Base-by-base conservation (phyloP, 202 grass and related monocot genomes). In the Tripidium arundinaceum region DNA sequence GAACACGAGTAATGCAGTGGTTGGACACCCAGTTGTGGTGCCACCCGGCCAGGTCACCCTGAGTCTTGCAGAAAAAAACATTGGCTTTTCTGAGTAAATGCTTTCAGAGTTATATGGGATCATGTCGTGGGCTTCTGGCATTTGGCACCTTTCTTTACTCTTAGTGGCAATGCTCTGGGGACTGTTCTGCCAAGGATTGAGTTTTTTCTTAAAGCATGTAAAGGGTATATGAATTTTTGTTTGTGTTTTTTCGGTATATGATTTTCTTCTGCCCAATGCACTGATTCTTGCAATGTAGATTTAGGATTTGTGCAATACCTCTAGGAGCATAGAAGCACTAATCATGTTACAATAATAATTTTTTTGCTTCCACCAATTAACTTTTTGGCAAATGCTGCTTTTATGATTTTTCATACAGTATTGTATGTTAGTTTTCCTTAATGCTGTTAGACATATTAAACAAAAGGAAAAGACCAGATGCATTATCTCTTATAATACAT, bases 381-480 rank as follows among this genome's bases (percentile, higher is more conserved):
- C 25, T 34, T 75, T 73, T 66, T 72, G 68, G 36, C 25, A 74
- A 47, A 55, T 0, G 4, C 28, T 83, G 25, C 9, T 28, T 68
- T 38, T 65, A 47, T 81, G n/a, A 42, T 55, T 77, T 62, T 15
- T 43, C 4, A 82, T 86, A 43, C 63, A 67, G 8, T 41, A 42
- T 67, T 31, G 42, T 72, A 64, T 59, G 7, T 38, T 24, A 57
- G 7, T 24, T 65, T 79, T 86, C 64, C 81, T 90, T 87, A 49
- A 83, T 71, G 14, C 22, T 49, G 13, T 81, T 75, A 93, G 91
- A 86, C 34, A 82, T 93, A 41, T 71, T 86, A 25, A 84, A 78
- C 76, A 93, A 84, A 78, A 87, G 75, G 75, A 93, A 79, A 74
- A 54, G 75, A 38, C 26, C 72, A 62, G 80, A 85, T 81, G 83